phyloP scores from a whole-genome alignment of 306 rosid species.

The Lablab purpureus region DNA sequence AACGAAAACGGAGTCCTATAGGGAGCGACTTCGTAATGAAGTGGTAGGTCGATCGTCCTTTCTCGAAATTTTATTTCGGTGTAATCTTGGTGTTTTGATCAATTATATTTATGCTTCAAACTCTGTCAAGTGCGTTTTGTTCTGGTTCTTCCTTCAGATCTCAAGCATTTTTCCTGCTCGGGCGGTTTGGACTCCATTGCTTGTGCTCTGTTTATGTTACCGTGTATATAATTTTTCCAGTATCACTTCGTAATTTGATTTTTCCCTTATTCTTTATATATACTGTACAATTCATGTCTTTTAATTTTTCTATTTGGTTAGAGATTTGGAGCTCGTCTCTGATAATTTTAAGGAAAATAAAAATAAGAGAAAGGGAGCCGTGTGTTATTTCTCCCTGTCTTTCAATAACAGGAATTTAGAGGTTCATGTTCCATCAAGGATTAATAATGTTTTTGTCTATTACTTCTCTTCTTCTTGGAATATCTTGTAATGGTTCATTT shows the following conservation, averaged over 20 bases:
- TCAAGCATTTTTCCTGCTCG: slow-evolving; percentile 41
- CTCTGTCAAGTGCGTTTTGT: slow-evolving; percentile 22
- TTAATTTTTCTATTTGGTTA: background rate
- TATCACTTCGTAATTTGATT: background rate
- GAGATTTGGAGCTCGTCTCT: background rate
- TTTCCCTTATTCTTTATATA: background rate
- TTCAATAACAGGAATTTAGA: background rate
- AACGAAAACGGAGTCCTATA: slow-evolving; percentile 59
- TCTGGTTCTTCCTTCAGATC: slow-evolving; percentile 43
- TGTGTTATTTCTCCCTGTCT: background rate
- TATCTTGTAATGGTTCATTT: background rate
- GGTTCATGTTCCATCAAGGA: background rate
- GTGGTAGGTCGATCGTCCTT: slow-evolving; percentile 57
- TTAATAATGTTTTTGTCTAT: background rate
- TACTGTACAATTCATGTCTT: background rate
- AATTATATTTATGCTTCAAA: background rate
- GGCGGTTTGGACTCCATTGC: background rate
- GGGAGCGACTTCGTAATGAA: slow-evolving; percentile 62
- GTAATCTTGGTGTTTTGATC: background rate
- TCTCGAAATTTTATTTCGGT: background rate
- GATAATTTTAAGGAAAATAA: background rate
- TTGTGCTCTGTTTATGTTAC: background rate
- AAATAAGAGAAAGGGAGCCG: background rate
- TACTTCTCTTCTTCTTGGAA: background rate
- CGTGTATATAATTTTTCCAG: background rate